Evolutionary conservation across 2,329 filamentous ascomycete genomes (phyloP).

Genomic region (Aspergillus jensenii): DNA sequence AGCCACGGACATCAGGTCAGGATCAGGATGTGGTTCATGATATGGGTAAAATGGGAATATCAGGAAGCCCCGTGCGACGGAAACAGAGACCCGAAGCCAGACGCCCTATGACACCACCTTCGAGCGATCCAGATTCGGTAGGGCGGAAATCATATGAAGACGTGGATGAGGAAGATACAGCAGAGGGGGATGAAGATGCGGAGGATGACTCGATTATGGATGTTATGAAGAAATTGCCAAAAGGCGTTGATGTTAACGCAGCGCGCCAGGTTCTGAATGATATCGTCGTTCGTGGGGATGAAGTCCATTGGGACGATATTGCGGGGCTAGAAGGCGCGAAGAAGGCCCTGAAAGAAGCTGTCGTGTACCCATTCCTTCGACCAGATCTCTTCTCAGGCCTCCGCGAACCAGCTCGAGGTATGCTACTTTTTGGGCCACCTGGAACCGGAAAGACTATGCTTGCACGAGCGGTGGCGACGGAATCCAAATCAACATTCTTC

Average conservation of each 20-base stretch:
- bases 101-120: constrained; percentile 47
- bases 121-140: constrained; percentile 40
- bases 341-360: constrained; percentile 86
- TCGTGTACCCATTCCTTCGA: constrained; percentile 93
- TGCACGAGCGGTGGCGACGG: constrained; percentile 88
- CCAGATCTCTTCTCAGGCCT: constrained; percentile 95
- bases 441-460: constrained; percentile 99
- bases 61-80: constrained; percentile 21
- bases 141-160: constrained; percentile 52
- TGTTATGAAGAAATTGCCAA: constrained; percentile 74
- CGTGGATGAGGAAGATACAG: constrained; percentile 43
- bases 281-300: constrained; percentile 89
- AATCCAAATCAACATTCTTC: constrained; percentile 93
- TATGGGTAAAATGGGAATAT: constrained; percentile 25
- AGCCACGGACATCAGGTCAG: constrained; percentile 5
- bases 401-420: constrained; percentile 88
- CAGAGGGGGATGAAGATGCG: constrained; percentile 34
- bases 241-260: constrained; percentile 76
- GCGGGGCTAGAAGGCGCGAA: constrained; percentile 90
- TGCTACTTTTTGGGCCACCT: constrained; percentile 93
- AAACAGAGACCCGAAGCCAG: constrained; percentile 38
- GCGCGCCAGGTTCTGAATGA: constrained; percentile 95
- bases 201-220: constrained; percentile 60
- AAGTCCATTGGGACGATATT: constrained; percentile 92
- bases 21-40: constrained; percentile 31